Base-by-base conservation (phyloP, 768 basidiomycete genomes). In the Suillus americanus region DNA sequence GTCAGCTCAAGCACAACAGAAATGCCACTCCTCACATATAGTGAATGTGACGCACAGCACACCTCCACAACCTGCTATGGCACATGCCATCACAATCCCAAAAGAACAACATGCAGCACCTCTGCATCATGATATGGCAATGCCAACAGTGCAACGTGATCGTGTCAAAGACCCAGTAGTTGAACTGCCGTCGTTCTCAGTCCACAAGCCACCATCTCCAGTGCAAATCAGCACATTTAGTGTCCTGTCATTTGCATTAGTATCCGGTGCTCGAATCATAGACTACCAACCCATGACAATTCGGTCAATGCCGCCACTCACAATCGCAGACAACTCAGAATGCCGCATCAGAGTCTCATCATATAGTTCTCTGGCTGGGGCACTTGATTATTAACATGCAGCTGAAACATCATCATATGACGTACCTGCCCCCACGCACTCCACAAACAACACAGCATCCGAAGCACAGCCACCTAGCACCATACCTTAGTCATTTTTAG, bases 141-240 rank as follows among this genome's bases (percentile, higher is more conserved):
- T 30, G 30, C 30, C 30, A 30, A 30, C 30, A 30, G 30, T 30
- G 30, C 30, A 30, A 30, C 4, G 30, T 30, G 30, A 2, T 2
- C 30, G 4, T 38, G 38, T 3, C 38, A 38, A 38, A 38, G 38
- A 38, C 13, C 38, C 38, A 38, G 38, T 38, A 38, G 38, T 38
- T 38, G 38, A 14, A 38, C 38, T 61, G 63, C 2, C 65, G 71
- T 46, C n/a, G 4, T 45, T 45, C 45, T 45, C 4, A 9, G 20
- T 45, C 20, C 45, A 45, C 45, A 45, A 45, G 9, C 45, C 20
- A 45, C 45, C 45, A 45, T 45, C 45, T n/a, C 45, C 9, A 45
- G 45, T 20, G 5, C n/a, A 45, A 45, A 45, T 45, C 45, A 45
- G 45, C 45, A 45, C 45, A 45, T 45, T 45, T 45, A 45, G 45